Percentiles rank a stretch among this genome's conserved stretches.
Evolutionary conservation across 139 green algal species (phyloP).

Genomic region (Klebsormidium nitens): DNA sequence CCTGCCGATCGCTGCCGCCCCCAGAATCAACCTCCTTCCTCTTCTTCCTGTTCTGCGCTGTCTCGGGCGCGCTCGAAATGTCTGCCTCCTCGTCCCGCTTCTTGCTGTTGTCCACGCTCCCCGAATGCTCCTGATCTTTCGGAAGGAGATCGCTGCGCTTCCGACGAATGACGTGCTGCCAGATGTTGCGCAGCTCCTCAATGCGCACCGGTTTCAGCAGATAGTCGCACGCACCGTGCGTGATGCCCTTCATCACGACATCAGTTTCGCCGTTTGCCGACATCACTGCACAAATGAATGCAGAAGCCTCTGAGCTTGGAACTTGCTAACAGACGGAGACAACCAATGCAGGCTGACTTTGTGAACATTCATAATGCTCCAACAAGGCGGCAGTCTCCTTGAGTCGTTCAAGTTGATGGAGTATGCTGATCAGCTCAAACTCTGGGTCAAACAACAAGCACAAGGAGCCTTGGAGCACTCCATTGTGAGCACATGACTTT

Average conservation of each 20-base stretch:
- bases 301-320: too few species aligned
- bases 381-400: too few species aligned
- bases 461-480: too few species aligned
- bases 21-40: too few species aligned
- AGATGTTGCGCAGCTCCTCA: constrained; percentile 92
- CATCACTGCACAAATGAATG: constrained; percentile 80
- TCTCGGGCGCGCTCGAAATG: background rate
- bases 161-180: constrained; percentile 89
- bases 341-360: too few species aligned
- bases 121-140: constrained; percentile 19
- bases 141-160: constrained; percentile 4
- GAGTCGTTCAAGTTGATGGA: too few species aligned
- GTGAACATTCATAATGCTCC: too few species aligned
- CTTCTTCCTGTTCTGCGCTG: background rate
- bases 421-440: too few species aligned
- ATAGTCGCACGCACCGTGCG: constrained; percentile 92
- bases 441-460: too few species aligned
- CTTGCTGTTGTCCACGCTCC: constrained; percentile 6
- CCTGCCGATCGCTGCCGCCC: background rate
- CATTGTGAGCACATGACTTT: too few species aligned
- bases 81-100: constrained; percentile 4
- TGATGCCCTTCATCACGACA: constrained; percentile 87
- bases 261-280: constrained; percentile 82
- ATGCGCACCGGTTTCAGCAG: constrained; percentile 95
- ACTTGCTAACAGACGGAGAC: too few species aligned